Percentiles rank a stretch among this genome's conserved stretches.
phyloP scores from a whole-genome alignment of 2,329 filamentous ascomycete genomes.

The Fusarium sp. region DNA sequence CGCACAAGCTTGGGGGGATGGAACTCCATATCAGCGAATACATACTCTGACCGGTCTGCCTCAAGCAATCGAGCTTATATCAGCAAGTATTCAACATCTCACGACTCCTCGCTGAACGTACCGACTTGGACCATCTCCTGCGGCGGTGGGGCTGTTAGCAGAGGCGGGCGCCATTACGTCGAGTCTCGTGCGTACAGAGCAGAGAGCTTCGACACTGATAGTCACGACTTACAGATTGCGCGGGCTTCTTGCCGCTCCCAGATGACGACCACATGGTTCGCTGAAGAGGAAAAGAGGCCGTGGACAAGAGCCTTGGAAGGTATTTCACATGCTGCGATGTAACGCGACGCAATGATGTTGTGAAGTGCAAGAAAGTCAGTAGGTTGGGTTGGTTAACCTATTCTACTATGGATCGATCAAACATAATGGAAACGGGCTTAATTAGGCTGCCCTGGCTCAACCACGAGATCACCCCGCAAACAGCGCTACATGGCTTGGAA shows the following conservation, averaged over 20 bases:
- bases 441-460: slow-evolving; percentile 22
- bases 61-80: slow-evolving; percentile 39
- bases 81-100: slow-evolving; percentile 34
- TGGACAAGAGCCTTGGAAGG: slow-evolving; percentile 38
- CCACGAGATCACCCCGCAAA: slow-evolving; percentile 36
- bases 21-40: slow-evolving; percentile 37
- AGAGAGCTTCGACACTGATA: slow-evolving; percentile 26
- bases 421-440: slow-evolving; percentile 23
- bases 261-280: slow-evolving; percentile 72
- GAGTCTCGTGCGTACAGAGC: slow-evolving; percentile 36
- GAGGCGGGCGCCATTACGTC: slow-evolving; percentile 39
- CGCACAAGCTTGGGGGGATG: slow-evolving; percentile 19
- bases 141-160: slow-evolving; percentile 54
- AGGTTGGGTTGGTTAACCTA: slow-evolving; percentile 19
- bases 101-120: slow-evolving; percentile 58
- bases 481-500: slow-evolving; percentile 29
- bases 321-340: slow-evolving; percentile 47
- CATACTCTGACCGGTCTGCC: slow-evolving; percentile 72
- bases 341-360: slow-evolving; percentile 42
- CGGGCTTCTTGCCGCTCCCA: slow-evolving; percentile 74
- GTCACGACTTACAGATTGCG: slow-evolving; percentile 70
- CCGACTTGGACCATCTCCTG: slow-evolving; percentile 99
- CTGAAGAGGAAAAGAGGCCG: slow-evolving; percentile 37
- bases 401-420: slow-evolving; percentile 24
- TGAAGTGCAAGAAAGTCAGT: slow-evolving; percentile 26